Conservation (phyloP, 495 filamentous ascomycete genomes). For the Evansstolkia leycettana region DNA sequence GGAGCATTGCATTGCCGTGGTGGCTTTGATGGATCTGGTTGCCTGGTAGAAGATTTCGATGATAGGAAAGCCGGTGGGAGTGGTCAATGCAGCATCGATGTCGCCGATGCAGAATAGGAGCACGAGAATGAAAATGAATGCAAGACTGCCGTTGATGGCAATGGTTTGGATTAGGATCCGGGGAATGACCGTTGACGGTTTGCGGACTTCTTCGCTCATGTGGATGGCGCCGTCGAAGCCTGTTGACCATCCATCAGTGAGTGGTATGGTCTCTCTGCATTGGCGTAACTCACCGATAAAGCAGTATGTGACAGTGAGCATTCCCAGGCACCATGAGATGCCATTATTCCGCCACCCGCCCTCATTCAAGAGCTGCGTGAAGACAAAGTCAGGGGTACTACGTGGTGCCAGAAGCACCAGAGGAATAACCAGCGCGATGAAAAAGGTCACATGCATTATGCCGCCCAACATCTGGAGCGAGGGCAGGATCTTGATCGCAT, state of each 20-base stretch:
- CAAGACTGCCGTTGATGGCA: slow-evolving; percentile 29
- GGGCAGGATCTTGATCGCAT: slow-evolving; percentile 27
- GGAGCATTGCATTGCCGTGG: slow-evolving; percentile 30
- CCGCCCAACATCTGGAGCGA: slow-evolving; percentile 30
- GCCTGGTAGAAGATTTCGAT: slow-evolving; percentile 40
- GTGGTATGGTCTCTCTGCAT: too few species aligned
- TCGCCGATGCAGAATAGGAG: slow-evolving; percentile 32
- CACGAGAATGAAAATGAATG: slow-evolving; percentile 26
- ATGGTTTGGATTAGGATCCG: slow-evolving; percentile 26
- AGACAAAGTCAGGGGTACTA: slow-evolving; percentile 30
- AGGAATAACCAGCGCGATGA: slow-evolving; percentile 31
- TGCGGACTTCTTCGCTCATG: slow-evolving; percentile 33
- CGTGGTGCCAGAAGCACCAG: slow-evolving; percentile 28
- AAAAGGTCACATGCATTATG: slow-evolving; percentile 33
- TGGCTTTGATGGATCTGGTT: slow-evolving; percentile 29
- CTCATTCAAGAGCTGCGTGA: slow-evolving; percentile 22
- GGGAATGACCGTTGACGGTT: slow-evolving; percentile 26
- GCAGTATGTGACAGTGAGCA: slow-evolving; percentile 6
- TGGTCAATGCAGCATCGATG: slow-evolving; percentile 18
- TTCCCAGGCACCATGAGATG: slow-evolving; percentile 19
- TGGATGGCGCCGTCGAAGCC: slow-evolving; percentile 25
- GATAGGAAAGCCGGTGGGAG: slow-evolving; percentile 37
- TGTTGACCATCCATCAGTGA: too few species aligned
- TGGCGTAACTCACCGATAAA: slow-evolving; percentile 12
- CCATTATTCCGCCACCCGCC: slow-evolving; percentile 22